A percentile compares a stretch with the other conserved stretches of the same genome.
Evolutionary conservation across 441 rosid species (phyloP).

Genomic region (Arabidopsis lyrata): DNA sequence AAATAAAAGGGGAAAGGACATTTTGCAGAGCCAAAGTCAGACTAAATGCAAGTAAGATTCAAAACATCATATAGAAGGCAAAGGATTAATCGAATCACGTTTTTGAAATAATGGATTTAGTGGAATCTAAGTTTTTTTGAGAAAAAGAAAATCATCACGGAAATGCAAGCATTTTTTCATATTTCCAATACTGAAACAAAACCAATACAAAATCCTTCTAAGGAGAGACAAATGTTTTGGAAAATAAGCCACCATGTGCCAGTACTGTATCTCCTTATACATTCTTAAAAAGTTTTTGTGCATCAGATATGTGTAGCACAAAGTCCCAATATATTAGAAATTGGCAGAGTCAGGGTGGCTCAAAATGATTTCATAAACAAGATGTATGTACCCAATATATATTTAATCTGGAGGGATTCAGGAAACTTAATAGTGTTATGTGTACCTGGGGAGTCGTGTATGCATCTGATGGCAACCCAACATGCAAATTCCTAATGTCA

Average conservation of each 20-base stretch:
- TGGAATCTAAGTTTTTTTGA: background rate
- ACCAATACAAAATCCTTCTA: background rate
- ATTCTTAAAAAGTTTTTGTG: constrained; percentile 3
- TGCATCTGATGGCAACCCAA: constrained; percentile 57
- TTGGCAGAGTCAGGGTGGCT: constrained; percentile 8
- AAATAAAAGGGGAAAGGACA: constrained; percentile 3
- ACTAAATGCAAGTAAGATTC: constrained; percentile 7
- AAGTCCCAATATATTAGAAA: constrained; percentile 16
- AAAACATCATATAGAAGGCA: background rate
- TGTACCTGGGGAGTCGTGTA: constrained; percentile 64
- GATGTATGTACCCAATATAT: constrained; percentile 2
- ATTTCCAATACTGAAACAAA: background rate
- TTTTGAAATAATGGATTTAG: background rate
- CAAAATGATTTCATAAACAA: constrained; percentile 3
- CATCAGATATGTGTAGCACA: constrained; percentile 9
- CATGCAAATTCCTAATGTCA: constrained; percentile 65
- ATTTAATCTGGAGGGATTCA: background rate
- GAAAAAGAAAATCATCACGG: background rate
- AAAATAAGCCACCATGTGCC: constrained; percentile 1
- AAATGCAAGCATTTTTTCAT: background rate
- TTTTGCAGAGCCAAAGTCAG: background rate
- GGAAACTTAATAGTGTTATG: constrained; percentile 1
- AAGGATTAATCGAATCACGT: background rate
- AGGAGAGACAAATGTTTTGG: background rate
- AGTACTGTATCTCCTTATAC: background rate